Conservation (phyloP, 2,329 filamentous ascomycete genomes). For the Beauveria varroae region DNA sequence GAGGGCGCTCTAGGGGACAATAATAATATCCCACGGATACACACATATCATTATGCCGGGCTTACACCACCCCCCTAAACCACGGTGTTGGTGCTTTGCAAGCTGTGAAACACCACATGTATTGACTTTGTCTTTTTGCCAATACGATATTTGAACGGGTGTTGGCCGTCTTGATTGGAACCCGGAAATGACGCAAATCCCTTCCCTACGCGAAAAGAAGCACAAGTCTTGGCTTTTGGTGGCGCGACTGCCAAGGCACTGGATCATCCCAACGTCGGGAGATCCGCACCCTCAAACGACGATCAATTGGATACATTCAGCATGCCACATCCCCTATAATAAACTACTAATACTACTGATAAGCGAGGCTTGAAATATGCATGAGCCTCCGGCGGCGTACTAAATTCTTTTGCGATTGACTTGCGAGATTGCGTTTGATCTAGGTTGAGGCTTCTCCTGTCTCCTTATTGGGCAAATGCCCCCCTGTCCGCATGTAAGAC, state of each 20-base stretch:
- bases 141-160: background rate
- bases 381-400: no score
- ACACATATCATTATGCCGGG: background rate
- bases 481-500: no score
- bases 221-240: constrained; percentile 9
- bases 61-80: background rate
- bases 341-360: no score
- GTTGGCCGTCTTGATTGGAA: background rate
- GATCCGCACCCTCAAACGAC: constrained; percentile 8
- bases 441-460: no score
- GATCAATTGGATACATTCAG: background rate
- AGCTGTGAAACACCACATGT: no score
- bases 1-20: background rate
- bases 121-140: no score
- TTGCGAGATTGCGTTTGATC: no score
- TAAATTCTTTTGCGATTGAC: no score
- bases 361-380: no score
- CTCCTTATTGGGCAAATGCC: background rate
- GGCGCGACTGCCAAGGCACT: constrained; percentile 6
- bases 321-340: background rate
- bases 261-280: constrained; percentile 8
- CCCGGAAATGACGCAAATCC: background rate
- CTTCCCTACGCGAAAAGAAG: constrained; percentile 6
- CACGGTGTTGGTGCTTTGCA: no score
- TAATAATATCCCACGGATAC: background rate